Percentiles rank a stretch among this genome's conserved stretches.
These are phyloP conservation scores for Amphibolis antarctica DNA, from an alignment of 106 monocot species.

Conservation along the genomic window DNA sequence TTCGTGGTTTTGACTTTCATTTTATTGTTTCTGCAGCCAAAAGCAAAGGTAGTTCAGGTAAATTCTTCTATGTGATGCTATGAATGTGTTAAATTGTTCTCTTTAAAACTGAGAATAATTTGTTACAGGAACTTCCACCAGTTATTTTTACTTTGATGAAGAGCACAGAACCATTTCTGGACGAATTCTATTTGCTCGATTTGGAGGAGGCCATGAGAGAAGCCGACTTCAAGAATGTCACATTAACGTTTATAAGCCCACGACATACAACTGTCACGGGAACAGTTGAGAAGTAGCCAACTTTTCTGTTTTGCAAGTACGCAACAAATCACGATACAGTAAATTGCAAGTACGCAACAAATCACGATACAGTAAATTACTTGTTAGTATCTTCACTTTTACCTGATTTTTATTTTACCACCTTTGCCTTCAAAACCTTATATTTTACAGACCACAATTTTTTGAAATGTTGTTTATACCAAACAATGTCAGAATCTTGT, in stretches of 20 bases:
- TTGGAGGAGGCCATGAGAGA: conserved; percentile 46
- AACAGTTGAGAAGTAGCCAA: conserved; percentile 22
- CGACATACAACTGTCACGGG: conserved; percentile 78
- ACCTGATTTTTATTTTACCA: too few species aligned
- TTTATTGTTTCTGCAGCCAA: conserved; percentile 37
- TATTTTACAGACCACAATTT: too few species aligned
- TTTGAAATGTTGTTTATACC: too few species aligned
- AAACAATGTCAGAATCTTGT: too few species aligned
- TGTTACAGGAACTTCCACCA: conserved; percentile 48
- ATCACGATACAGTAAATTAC: too few species aligned
- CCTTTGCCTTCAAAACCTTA: too few species aligned
- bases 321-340: too few species aligned
- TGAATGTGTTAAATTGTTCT: too few species aligned
- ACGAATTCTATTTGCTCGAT: conserved; percentile 71
- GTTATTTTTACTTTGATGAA: conserved; percentile 68
- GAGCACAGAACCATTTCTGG: conserved; percentile 75
- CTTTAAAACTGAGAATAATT: neutral
- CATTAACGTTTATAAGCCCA: conserved; percentile 40
- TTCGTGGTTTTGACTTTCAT: neutral
- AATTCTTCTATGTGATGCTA: neutral
- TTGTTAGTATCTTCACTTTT: too few species aligned
- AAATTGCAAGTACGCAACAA: too few species aligned
- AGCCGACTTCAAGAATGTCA: conserved; percentile 55
- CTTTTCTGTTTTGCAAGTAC: too few species aligned
- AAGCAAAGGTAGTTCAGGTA: conserved; percentile 79